Evolutionary conservation across 2,329 filamentous ascomycete species (phyloP), one percentile per base, ranked within the genome.

Genomic region (Fusarium sp.): DNA sequence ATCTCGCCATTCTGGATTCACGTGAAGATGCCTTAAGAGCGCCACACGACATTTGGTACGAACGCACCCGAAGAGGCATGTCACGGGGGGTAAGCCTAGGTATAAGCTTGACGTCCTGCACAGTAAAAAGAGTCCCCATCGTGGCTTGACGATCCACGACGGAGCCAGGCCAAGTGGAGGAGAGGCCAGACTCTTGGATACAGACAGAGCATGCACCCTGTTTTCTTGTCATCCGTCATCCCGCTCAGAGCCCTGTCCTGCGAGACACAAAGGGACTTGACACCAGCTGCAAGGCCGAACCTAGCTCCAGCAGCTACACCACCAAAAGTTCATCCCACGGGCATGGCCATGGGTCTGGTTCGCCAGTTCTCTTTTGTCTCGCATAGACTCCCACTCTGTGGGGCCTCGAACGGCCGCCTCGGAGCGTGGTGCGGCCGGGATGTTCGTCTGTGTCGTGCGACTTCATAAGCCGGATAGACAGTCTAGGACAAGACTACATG

Each of bases 91-190:
- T 55, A 46, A n/a, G 30, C 30, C 43, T 48, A 40, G 30, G 23
- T 23, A 23, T 23, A 23, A 15, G 30, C 31, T 48, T 28, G n/a
- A 39, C 18, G 12, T 47, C 16, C n/a, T 10, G 12, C 4, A 23
- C 3, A 4, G 23, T 18, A 47, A 27, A 27, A 39, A 23, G 18
- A 18, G 48, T 18, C 46, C 7, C 28, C 18, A 18, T 40, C 43
- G 56, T 60, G 37, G 47, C 56, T 53, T 53, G 39, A 60, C 18
- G 36, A 59, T 43, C 55, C 34, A 39, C 31, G 44, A 27, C 16
- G 16, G 11, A 31, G 37, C 28, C 44, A 52, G 34, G 16, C 28
- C 23, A 18, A 40, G 54, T 50, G 54, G 54, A 50, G 51, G 31
- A 30, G 53, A 31, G 10, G 16, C 44, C 15, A 51, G 27, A 37